Base-by-base conservation (phyloP, 2,329 filamentous ascomycete species). In the Peltaster fructicola region DNA sequence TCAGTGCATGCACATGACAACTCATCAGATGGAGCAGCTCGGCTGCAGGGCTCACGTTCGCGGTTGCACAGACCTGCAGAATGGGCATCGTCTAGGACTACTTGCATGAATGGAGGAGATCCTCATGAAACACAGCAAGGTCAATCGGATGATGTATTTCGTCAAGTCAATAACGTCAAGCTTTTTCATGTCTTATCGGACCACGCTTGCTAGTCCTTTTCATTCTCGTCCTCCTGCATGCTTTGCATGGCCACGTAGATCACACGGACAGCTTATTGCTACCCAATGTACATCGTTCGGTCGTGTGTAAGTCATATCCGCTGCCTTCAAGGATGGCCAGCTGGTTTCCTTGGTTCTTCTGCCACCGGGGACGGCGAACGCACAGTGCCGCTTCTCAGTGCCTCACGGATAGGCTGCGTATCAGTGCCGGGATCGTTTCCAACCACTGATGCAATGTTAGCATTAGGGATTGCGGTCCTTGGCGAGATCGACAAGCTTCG, bases 361-460 rank as follows among this genome's bases (percentile, higher is more conserved):
- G 26, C 20, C 9, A 41, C 39, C 3, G 39, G 39, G 13, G 34
- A 37, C 6, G 39, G 40, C 12, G 36, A 38, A 17, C 40, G 34
- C 19, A 44, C 40, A 8, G 35, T 35, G 3, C 41, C 41, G 23
- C 39, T 41, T 20, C 36, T 33, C 28, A 45, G 15, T 5, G 37
- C 39, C 26, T 43, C 40, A 13, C 33, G 26, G 19, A 39, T 35
- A 14, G 35, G 25, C 16, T 25, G 25, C n/a, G 27, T 19, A 17
- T 43, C 41, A 4, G 40, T 42, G 8, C 40, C 41, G 4, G 36
- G 23, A 22, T 43, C 40, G 7, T 17, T 31, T 7, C 25, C 31
- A 14, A 41, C 21, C 15, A 35, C 35, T 1, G 38, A 32, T 10
- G 35, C 18, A 14, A 43, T 34, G 24, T 42, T 36, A 16, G 40